phyloP scores from a whole-genome alignment of 805 yeast species.

The Hanseniaspora nectarophila region DNA sequence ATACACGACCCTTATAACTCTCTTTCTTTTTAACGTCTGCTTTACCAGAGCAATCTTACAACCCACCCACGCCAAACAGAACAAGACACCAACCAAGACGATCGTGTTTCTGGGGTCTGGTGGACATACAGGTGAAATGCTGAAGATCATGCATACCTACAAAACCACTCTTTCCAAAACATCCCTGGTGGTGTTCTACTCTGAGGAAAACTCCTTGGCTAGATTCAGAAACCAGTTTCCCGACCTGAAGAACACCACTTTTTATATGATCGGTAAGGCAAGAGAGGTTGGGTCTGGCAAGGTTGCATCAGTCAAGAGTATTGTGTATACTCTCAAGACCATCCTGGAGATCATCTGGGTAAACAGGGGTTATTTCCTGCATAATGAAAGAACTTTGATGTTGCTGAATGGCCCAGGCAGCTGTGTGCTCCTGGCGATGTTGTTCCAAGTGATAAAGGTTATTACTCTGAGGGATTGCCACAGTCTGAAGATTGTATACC shows the following conservation, averaged over 20 bases:
- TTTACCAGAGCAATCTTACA: not conserved
- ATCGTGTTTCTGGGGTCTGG: conserved; percentile 84
- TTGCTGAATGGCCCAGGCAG: conserved; percentile 33
- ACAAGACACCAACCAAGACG: conserved; percentile 22
- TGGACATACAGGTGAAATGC: conserved; percentile 94
- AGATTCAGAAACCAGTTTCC: conserved; percentile 27
- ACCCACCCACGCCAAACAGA: not conserved
- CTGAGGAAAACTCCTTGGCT: conserved; percentile 30
- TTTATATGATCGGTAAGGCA: conserved; percentile 25
- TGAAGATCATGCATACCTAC: conserved; percentile 44
- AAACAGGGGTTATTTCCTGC: not conserved
- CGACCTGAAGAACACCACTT: conserved; percentile 16
- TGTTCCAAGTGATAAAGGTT: conserved; percentile 40
- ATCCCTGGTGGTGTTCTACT: conserved; percentile 24
- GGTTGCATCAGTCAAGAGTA: conserved; percentile 26
- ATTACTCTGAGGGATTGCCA: conserved; percentile 38
- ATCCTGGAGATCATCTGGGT: not conserved
- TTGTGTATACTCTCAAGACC: conserved; percentile 26
- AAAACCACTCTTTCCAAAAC: conserved; percentile 36
- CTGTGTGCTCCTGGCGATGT: conserved; percentile 38
- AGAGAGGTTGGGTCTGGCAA: conserved; percentile 32
- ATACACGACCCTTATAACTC: not conserved
- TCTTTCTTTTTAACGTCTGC: not conserved
- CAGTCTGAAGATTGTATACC: conserved; percentile 43
- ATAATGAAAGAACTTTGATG: conserved; percentile 16